These are phyloP conservation scores for Kurtzmaniella quercitrusa DNA, from an alignment of 1,139 yeast genomes.

Conservation along the genomic window DNA sequence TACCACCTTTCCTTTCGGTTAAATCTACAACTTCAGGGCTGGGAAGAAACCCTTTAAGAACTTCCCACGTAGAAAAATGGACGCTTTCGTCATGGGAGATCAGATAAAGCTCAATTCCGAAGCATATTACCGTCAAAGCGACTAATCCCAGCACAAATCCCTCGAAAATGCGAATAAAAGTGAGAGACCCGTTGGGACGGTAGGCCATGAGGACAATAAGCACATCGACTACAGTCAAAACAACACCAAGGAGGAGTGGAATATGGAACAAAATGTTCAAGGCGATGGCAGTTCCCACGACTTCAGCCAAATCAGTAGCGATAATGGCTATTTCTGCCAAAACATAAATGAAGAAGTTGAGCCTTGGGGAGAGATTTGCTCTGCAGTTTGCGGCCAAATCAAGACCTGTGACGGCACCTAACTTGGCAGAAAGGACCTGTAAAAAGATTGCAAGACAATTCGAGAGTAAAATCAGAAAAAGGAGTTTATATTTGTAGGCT, in stretches of 20 bases:
- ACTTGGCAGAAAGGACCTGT: conserved; percentile 77
- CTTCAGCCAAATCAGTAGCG: conserved; percentile 92
- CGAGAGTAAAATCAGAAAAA: conserved; percentile 76
- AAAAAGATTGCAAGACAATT: conserved; percentile 84
- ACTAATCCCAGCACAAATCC: conserved; percentile 74
- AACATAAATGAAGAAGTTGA: conserved; percentile 60
- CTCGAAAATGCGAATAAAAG: conserved; percentile 78
- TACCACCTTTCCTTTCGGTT: conserved; percentile 57
- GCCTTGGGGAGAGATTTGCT: conserved; percentile 59
- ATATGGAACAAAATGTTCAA: conserved; percentile 74
- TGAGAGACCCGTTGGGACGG: conserved; percentile 80
- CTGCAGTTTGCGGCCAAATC: conserved; percentile 87
- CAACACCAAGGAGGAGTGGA: conserved; percentile 76
- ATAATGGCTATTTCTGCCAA: conserved; percentile 86
- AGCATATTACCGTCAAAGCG: conserved; percentile 79
- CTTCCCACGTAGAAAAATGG: conserved; percentile 49
- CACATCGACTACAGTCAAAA: conserved; percentile 81
- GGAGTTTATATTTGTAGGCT: conserved; percentile 73
- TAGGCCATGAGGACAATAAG: conserved; percentile 82
- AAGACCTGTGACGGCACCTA: conserved; percentile 88
- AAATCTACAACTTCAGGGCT: conserved; percentile 58
- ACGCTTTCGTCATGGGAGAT: conserved; percentile 51
- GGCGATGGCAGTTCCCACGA: conserved; percentile 90
- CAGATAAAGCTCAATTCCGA: conserved; percentile 71
- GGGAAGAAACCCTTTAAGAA: conserved; percentile 76